phyloP scores from a whole-genome alignment of 768 basidiomycete genomes.

The Lyophyllum semitale region DNA sequence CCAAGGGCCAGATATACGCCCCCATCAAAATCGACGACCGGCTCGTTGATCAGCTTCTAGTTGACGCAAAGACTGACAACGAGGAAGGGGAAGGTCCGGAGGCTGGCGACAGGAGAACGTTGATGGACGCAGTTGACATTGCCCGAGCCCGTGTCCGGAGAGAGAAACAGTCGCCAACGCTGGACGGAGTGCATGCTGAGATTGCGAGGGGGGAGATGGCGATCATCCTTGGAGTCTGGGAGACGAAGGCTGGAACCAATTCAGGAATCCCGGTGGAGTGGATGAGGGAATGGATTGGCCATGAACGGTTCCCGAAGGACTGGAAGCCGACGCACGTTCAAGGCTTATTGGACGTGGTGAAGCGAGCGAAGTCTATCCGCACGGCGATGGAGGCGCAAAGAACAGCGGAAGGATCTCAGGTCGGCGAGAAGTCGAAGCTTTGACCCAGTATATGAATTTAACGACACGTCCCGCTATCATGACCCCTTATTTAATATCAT shows the following conservation, averaged over 20 bases:
- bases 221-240: constrained; percentile 61
- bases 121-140: constrained; percentile 44
- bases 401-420: constrained; percentile 6
- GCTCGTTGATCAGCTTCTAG: constrained; percentile 40
- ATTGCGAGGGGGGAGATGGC: constrained; percentile 72
- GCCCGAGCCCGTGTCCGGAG: constrained; percentile 54
- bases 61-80: constrained; percentile 29
- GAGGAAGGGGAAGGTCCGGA: constrained; percentile 28
- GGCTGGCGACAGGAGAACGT: constrained; percentile 18
- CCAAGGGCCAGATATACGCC: constrained; percentile 42
- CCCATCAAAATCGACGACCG: constrained; percentile 37
- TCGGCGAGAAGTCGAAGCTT: neutral
- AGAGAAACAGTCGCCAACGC: constrained; percentile 41
- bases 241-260: constrained; percentile 33
- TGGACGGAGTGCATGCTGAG: constrained; percentile 53
- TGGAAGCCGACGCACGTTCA: constrained; percentile 42
- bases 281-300: constrained; percentile 48
- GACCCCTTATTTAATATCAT: neutral
- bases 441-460: neutral
- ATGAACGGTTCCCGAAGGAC: constrained; percentile 52
- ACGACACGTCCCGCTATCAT: neutral
- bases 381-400: constrained; percentile 23
- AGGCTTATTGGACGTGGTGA: constrained; percentile 36
- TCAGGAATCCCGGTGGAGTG: constrained; percentile 47
- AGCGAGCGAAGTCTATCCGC: constrained; percentile 30